A percentile compares a stretch with the other conserved stretches of the same genome.
Conservation (phyloP, 2,329 filamentous ascomycete genomes). For the Xylariaceae sp. region DNA sequence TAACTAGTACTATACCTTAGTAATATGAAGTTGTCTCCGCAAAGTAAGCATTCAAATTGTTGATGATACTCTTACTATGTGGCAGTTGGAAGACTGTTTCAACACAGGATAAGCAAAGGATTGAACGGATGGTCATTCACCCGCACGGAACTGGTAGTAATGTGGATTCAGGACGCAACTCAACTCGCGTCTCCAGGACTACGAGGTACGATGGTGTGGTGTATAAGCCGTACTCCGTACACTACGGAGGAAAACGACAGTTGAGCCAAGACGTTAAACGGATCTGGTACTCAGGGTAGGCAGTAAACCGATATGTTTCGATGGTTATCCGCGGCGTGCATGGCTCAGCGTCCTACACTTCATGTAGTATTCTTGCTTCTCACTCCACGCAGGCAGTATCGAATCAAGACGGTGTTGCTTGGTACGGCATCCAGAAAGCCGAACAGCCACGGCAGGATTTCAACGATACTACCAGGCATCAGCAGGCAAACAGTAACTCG, state of each 20-base stretch:
- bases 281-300: no score
- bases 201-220: no score
- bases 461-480: neutral
- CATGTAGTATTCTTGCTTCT: neutral
- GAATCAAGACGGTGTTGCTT: neutral
- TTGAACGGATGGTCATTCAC: neutral
- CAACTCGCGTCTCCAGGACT: no score
- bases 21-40: neutral
- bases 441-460: conserved; percentile 2
- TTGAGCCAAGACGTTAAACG: no score
- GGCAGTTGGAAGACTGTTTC: no score
- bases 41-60: no score
- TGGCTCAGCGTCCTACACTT: neutral
- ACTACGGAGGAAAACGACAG: no score
- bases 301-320: no score
- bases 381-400: neutral
- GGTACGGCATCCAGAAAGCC: conserved; percentile 3
- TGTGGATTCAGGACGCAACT: no score
- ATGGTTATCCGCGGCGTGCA: no score
- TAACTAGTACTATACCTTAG: neutral
- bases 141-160: neutral
- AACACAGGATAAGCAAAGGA: neutral
- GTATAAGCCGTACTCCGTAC: no score
- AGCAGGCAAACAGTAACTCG: neutral
- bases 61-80: no score